Conservation (phyloP, 202 grass and related monocot genomes). For the Eragrostis tef region DNA sequence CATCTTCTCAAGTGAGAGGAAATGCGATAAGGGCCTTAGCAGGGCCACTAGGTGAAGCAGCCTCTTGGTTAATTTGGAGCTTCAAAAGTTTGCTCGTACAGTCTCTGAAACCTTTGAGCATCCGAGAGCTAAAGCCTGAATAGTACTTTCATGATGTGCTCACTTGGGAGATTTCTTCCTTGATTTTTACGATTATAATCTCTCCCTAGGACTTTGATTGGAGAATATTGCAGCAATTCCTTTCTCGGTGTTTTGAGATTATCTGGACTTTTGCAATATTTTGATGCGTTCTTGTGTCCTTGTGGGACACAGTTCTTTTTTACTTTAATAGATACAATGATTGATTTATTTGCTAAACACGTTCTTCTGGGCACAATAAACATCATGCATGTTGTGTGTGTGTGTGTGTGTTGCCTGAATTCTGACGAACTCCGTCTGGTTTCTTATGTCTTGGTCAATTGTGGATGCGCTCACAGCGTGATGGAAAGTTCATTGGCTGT, state of each 20-base stretch:
- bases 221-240: not conserved
- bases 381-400: no score
- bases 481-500: no score
- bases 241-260: conserved; percentile 10
- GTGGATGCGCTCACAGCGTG: no score
- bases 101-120: conserved; percentile 12
- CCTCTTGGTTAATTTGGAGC: not conserved
- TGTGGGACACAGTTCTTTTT: not conserved
- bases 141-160: not conserved
- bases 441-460: no score
- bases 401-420: no score
- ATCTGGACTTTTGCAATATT: conserved; percentile 5
- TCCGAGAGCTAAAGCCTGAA: conserved; percentile 1
- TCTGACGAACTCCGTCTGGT: no score
- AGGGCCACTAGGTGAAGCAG: not conserved
- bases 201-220: not conserved
- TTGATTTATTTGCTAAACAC: not conserved
- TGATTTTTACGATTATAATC: conserved; percentile 1
- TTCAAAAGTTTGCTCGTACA: conserved; percentile 2
- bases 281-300: not conserved
- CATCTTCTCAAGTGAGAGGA: conserved; percentile 15
- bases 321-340: no score
- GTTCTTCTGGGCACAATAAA: no score
- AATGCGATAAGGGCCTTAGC: not conserved
- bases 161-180: conserved; percentile 5